A percentile compares a stretch with the other conserved stretches of the same genome.
These are phyloP conservation scores for Arthrobotrys musiformis DNA, from an alignment of 2,329 filamentous ascomycete species.

Conservation along the genomic window DNA sequence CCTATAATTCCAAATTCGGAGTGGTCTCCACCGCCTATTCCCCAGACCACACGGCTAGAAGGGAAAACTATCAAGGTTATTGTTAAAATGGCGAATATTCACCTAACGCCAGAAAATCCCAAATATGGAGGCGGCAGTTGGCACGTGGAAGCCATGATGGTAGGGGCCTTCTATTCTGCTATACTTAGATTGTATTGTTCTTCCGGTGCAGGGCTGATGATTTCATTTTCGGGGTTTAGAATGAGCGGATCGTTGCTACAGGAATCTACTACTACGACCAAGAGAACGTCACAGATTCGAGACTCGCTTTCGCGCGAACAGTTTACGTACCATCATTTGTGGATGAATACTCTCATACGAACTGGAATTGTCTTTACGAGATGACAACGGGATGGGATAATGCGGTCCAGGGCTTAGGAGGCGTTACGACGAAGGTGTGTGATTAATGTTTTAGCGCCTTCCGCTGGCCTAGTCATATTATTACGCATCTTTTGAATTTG, in stretches of 20 bases:
- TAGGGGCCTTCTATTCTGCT: slow-evolving; percentile 63
- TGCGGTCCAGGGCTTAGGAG: slow-evolving; percentile 25
- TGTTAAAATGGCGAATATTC: slow-evolving; percentile 71
- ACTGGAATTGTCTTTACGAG: slow-evolving; percentile 19
- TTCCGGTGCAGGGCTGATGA: slow-evolving; percentile 63
- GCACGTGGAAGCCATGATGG: slow-evolving; percentile 69
- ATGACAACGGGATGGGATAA: slow-evolving; percentile 11
- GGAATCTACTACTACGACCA: slow-evolving; percentile 73
- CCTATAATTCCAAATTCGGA: background rate
- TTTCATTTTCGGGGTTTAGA: slow-evolving; percentile 70
- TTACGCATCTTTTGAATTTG: slow-evolving; percentile 17
- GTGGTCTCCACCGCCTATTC: slow-evolving; percentile 8
- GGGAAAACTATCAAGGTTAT: slow-evolving; percentile 70
- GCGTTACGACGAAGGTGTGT: slow-evolving; percentile 20
- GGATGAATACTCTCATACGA: slow-evolving; percentile 65
- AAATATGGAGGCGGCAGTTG: slow-evolving; percentile 69
- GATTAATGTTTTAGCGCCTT: background rate
- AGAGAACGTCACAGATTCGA: slow-evolving; percentile 70
- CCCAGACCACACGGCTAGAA: background rate
- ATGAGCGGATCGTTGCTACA: slow-evolving; percentile 73
- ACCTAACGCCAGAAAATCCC: slow-evolving; percentile 67
- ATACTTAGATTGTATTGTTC: background rate
- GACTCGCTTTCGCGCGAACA: slow-evolving; percentile 67
- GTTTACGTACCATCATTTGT: slow-evolving; percentile 68
- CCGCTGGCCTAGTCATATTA: background rate